Base-by-base conservation (phyloP, 1,139 yeast genomes). In the Yamadazyma trypodendri region DNA sequence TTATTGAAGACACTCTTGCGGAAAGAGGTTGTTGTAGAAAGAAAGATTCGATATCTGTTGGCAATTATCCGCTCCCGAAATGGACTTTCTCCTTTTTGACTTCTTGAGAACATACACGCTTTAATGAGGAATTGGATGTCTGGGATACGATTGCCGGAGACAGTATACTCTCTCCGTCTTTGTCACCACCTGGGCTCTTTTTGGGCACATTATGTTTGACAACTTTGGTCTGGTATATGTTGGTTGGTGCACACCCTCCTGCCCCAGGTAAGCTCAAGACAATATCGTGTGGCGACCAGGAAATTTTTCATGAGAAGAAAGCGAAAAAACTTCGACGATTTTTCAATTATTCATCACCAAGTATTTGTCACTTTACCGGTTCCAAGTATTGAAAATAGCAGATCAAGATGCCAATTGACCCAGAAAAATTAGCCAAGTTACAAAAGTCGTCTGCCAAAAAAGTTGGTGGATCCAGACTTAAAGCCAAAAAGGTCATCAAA, bases 401-500 rank as follows among this genome's bases (percentile, higher is more conserved):
- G 22, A 8, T 11, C 28, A 67, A 42, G 42, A 84, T 84, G 94
- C 89, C 89, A 67, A 77, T 84, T 65, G 92, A 84, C 65, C 90
- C 85, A 72, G 92, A 81, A 70, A 84, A 84, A 70, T 75, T 84
- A 75, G 92, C 90, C 57, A 84, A 83, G 70, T 76, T 84, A 66
- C 89, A 84, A 71, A 82, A 84, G 65, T 70, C 79, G 48, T 68
- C 82, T 49, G 66, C 72, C 65, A 81, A 79, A 77, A 84, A 82
- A 68, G 84, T 84, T 56, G 94, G 90, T 68, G 96, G 95, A 71
- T 79, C 81, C 71, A 87, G 96, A 82, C 84, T 81, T 62, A 84
- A 78, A 73, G 80, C 83, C 66, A 84, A 78, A 72, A 81, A 81
- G 75, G 74, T 62, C 65, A 73, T 77, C 60, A 61, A 74, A 49